Percentiles rank a stretch among this genome's conserved stretches.
Conservation (phyloP, 306 rosid genomes). For the Lotus japonicus region DNA sequence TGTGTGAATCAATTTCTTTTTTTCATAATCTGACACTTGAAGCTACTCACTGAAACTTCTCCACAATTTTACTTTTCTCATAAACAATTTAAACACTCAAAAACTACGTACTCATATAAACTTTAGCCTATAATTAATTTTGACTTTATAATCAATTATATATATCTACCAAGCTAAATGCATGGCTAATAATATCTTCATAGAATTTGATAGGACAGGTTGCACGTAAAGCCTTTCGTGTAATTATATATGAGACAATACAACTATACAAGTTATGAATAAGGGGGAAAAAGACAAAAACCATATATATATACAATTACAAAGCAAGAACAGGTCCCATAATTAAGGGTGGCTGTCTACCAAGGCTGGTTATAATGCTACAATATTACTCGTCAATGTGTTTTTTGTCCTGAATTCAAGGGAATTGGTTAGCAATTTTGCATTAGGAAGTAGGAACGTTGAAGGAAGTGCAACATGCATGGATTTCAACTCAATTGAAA, state of each 20-base stretch:
- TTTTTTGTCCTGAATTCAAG: not conserved
- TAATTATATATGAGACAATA: not conserved
- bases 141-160: too few relatives aligned
- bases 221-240: not conserved
- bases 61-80: too few relatives aligned
- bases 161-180: not conserved
- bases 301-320: not conserved
- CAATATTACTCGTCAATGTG: not conserved
- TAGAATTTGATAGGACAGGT: not conserved
- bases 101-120: too few relatives aligned
- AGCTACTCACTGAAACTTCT: too few relatives aligned
- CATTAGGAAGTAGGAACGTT: not conserved
- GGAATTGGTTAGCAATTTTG: not conserved
- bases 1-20: too few relatives aligned
- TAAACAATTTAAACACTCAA: too few relatives aligned
- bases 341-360: constrained; percentile 13
- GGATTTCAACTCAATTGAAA: too few relatives aligned
- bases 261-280: not conserved
- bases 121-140: too few relatives aligned
- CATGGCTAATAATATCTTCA: not conserved
- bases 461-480: not conserved
- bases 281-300: not conserved
- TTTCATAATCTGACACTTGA: too few relatives aligned
- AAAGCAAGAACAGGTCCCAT: constrained; percentile 19
- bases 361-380: constrained; percentile 4